Evolutionary conservation across 495 filamentous ascomycete species (phyloP).

Genomic region (Podospora didyma): DNA sequence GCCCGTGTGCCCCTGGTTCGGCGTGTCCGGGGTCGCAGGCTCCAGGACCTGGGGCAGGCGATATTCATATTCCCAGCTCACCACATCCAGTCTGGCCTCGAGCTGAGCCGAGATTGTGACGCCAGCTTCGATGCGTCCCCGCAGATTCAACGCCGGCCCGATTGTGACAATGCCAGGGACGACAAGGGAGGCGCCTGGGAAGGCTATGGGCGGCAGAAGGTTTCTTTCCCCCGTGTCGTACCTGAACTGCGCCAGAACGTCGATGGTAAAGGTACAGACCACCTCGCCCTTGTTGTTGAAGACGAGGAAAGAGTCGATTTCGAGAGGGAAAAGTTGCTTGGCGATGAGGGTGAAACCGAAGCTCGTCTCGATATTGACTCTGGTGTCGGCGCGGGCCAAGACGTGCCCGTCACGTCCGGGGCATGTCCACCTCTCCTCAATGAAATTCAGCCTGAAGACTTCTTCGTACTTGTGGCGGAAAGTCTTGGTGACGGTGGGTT

Average conservation of each 20-base stretch:
- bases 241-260: background rate
- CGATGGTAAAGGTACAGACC: background rate
- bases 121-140: slow-evolving; percentile 14
- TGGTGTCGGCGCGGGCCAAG: background rate
- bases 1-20: too few relatives aligned
- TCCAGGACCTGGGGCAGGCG: too few relatives aligned
- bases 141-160: slow-evolving; percentile 28
- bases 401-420: background rate
- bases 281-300: background rate
- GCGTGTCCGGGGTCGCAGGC: too few relatives aligned
- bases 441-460: background rate
- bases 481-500: background rate
- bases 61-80: too few relatives aligned
- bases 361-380: background rate
- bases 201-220: slow-evolving; percentile 9
- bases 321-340: too few relatives aligned
- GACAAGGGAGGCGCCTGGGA: slow-evolving; percentile 25
- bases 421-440: too few relatives aligned
- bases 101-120: too few relatives aligned
- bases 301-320: background rate
- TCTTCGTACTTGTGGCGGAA: background rate
- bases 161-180: slow-evolving; percentile 34
- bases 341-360: background rate
- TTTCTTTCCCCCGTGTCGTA: slow-evolving; percentile 2
- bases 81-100: too few relatives aligned